These are phyloP conservation scores for Suillus bovinus DNA, from an alignment of 768 basidiomycete species.

Conservation along the genomic window DNA sequence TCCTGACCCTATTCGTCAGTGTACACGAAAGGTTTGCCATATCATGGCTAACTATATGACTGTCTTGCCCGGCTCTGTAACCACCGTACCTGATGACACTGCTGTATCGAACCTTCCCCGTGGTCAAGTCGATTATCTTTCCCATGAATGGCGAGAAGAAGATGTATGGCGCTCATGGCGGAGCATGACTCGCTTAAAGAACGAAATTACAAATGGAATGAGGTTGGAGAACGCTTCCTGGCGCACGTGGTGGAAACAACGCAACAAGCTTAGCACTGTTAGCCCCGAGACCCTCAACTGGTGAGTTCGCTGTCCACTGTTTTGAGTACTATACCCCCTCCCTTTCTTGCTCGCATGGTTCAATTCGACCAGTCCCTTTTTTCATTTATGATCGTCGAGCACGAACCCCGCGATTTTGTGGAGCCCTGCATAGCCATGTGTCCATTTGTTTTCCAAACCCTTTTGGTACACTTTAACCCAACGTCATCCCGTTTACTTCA, in stretches of 20 bases:
- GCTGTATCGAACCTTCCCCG: constrained; percentile 81
- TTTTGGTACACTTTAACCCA: not conserved
- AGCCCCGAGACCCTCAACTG: constrained; percentile 98
- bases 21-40: not conserved
- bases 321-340: constrained; percentile 8
- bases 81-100: constrained; percentile 69
- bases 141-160: constrained; percentile 96
- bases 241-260: constrained; percentile 99
- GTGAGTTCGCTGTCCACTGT: constrained; percentile 50
- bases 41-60: constrained; percentile 70
- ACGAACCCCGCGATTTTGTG: not conserved
- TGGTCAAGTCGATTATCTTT: constrained; percentile 98
- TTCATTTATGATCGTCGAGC: constrained; percentile 14
- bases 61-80: constrained; percentile 66
- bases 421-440: constrained; percentile 8
- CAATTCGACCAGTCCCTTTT: not conserved
- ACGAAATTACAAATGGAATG: constrained; percentile 94
- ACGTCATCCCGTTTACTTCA: not conserved
- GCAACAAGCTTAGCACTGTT: constrained; percentile 93
- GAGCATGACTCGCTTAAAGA: constrained; percentile 97
- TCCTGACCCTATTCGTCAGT: not conserved
- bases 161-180: constrained; percentile 99
- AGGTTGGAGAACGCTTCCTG: constrained; percentile 97
- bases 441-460: not conserved
- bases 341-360: constrained; percentile 6